Evolutionary conservation across 148 eudicot genomes (phyloP), one percentile per base, ranked within the genome.

Genomic region (Cornus controversa): DNA sequence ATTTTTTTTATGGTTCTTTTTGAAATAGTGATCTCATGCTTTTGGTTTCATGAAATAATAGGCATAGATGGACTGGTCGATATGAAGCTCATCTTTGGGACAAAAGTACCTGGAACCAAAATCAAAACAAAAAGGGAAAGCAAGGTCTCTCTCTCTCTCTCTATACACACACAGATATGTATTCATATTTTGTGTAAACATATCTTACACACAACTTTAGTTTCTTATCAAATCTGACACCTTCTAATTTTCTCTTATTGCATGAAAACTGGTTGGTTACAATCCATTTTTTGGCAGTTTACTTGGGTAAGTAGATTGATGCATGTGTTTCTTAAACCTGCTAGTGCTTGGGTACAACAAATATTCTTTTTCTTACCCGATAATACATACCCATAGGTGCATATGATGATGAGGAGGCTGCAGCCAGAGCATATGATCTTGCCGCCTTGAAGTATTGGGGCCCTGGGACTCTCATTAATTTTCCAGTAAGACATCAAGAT

Each of bases 81-180:
- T 96, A 96, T 83, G 99, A 96, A 88, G 99, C 99, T 77, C 99
- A 96, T 75, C 94, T 96, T 76, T 96, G 99, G 99, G 99, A 96
- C 84, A 96, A 96, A 81, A 93, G 88, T 81, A 93, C 99, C 71
- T 96, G 99, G 99, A 96, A 96, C 78, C 98, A 90, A 80, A 96
- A 93, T 83, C 99, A 96, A 75, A 96, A 96, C 80, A 96, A 96
- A 86, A 96, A 96, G 83, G 99, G 99, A 50, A 96, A 96, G 81
- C 99, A 92, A 92, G 98, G 97, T 93, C 67, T 80, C 42, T 58
- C 34, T 63, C 68, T 57, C 69, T 45, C 16, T 50, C 31, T 16
- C 10, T 15, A 25, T 5, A 65, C 20, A 36, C 5, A 20, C 34
- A 37, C 26, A 5, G 2, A 22, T n/a, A 10, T 0, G 18, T 18